Evolutionary conservation across 345 rosid genomes (phyloP).

Genomic region (Turnera subulata): DNA sequence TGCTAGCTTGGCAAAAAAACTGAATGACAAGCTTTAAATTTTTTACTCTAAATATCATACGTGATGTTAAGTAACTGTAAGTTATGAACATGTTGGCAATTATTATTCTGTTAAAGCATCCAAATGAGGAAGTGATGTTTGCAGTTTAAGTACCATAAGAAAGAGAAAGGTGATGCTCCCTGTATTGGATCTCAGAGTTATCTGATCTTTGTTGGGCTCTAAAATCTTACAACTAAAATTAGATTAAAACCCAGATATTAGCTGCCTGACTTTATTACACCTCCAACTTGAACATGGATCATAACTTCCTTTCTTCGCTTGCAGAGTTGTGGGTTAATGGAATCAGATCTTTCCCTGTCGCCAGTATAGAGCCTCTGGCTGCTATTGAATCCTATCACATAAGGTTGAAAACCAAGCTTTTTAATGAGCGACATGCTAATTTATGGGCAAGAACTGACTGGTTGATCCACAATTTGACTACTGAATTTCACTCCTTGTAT

Average conservation of each 20-base stretch:
- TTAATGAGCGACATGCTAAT: slow-evolving; percentile 27
- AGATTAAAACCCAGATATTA: background rate
- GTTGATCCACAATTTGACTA: slow-evolving; percentile 43
- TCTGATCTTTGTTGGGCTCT: no score
- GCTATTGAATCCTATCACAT: slow-evolving; percentile 52
- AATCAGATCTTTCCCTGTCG: slow-evolving; percentile 36
- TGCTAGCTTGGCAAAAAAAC: no score
- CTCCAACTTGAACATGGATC: background rate
- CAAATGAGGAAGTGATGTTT: no score
- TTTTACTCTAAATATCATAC: no score
- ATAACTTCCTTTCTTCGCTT: slow-evolving; percentile 12
- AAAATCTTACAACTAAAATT: no score
- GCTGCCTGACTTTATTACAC: background rate
- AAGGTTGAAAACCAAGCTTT: slow-evolving; percentile 38
- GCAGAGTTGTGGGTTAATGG: slow-evolving; percentile 42
- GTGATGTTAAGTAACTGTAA: no score
- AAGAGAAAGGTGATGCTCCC: no score
- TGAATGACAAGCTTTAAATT: no score
- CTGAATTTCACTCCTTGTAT: slow-evolving; percentile 44
- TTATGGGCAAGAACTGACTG: slow-evolving; percentile 43
- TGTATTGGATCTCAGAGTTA: no score
- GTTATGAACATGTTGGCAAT: no score
- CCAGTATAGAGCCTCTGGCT: slow-evolving; percentile 42
- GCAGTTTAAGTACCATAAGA: no score
- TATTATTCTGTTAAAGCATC: no score